phyloP scores from a whole-genome alignment of 331 rosid species.

The Phaseolus coccineus region DNA sequence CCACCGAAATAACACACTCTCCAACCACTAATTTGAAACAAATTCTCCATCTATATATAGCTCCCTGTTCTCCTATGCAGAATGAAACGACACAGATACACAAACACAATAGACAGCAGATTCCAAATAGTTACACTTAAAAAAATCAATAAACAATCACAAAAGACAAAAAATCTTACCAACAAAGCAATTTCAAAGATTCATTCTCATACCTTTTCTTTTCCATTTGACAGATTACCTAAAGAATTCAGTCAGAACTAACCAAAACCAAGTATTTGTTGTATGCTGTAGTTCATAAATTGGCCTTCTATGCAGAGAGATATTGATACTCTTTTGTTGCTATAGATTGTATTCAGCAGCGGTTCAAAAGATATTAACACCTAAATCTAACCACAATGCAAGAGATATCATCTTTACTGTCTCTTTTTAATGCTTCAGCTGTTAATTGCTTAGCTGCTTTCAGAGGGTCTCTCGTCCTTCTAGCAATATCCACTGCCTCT shows the following conservation, averaged over 20 bases:
- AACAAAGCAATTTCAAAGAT: conserved; percentile 53
- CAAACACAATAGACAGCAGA: conserved; percentile 47
- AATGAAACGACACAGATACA: conserved; percentile 20
- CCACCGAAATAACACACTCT: conserved; percentile 4
- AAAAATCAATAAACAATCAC: conserved; percentile 60
- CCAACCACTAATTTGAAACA: conserved; percentile 47
- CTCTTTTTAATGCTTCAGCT: conserved; percentile 81
- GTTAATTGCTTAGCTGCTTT: conserved; percentile 84
- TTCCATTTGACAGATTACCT: conserved; percentile 34
- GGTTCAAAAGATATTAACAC: conserved; percentile 45
- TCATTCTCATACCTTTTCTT: conserved; percentile 37
- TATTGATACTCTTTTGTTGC: conserved; percentile 46
- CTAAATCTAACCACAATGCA: conserved; percentile 87
- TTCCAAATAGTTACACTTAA: conserved; percentile 50
- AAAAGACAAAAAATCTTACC: conserved; percentile 43
- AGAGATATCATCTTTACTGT: conserved; percentile 92
- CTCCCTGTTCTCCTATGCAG: conserved; percentile 25
- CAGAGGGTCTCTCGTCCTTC: conserved; percentile 69
- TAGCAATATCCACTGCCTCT: conserved; percentile 89
- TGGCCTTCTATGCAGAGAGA: conserved; percentile 36
- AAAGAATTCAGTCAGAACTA: conserved; percentile 37
- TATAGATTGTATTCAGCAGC: conserved; percentile 44
- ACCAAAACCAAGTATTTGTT: conserved; percentile 41
- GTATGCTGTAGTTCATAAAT: conserved; percentile 32
- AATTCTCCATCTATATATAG: conserved; percentile 40